These are phyloP conservation scores for Podaxis sp. DNA, from an alignment of 768 basidiomycete species.

Conservation along the genomic window DNA sequence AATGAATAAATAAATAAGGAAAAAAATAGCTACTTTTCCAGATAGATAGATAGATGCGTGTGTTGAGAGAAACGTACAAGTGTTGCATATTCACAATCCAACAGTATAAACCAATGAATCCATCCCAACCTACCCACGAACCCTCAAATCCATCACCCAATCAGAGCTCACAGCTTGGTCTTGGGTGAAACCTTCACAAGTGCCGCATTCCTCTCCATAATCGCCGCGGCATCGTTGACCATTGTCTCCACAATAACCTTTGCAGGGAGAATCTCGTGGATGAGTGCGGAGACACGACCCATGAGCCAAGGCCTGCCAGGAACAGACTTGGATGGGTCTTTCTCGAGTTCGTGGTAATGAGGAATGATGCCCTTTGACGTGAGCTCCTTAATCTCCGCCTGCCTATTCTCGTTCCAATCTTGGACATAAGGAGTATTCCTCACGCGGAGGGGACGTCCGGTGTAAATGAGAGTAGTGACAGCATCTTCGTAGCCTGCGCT, in stretches of 20 bases:
- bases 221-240: conserved; percentile 43
- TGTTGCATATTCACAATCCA: too few relatives aligned
- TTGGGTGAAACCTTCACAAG: conserved; percentile 37
- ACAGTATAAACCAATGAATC: too few relatives aligned
- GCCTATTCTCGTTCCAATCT: conserved; percentile 77
- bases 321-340: conserved; percentile 79
- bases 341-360: conserved; percentile 64
- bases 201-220: conserved; percentile 35
- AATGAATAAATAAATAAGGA: too few relatives aligned
- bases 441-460: conserved; percentile 87
- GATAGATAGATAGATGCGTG: too few relatives aligned
- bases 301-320: conserved; percentile 75
- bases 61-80: too few relatives aligned
- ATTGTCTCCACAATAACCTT: conserved; percentile 82
- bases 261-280: conserved; percentile 78
- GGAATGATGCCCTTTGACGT: conserved; percentile 86
- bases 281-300: conserved; percentile 76
- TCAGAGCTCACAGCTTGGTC: conserved; percentile 46
- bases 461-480: conserved; percentile 83
- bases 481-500: conserved; percentile 77
- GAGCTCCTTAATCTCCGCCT: conserved; percentile 79
- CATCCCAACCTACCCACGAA: background rate
- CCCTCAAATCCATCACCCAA: background rate
- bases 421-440: conserved; percentile 82
- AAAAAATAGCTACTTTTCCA: too few relatives aligned